Percentiles rank a stretch among this genome's conserved stretches.
Evolutionary conservation across 2,329 filamentous ascomycete genomes (phyloP).

Genomic region (Fusarium sp.): DNA sequence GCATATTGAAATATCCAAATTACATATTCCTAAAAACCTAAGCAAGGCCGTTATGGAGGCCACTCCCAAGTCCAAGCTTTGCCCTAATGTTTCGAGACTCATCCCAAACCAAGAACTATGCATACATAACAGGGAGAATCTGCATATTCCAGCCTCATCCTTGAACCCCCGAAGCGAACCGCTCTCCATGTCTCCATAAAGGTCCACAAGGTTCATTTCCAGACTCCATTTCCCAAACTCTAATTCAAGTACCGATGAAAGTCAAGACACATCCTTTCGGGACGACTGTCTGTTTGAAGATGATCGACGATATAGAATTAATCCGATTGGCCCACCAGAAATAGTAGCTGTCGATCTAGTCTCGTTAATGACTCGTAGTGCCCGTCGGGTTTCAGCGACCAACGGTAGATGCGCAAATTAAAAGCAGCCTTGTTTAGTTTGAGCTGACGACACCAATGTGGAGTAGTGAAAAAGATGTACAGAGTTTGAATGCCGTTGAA

Average conservation of each 20-base stretch:
- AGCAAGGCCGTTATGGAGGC: not conserved
- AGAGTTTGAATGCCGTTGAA: not conserved
- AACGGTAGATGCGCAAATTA: not conserved
- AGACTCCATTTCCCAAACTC: not conserved
- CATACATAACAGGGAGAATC: not conserved
- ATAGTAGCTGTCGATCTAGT: not conserved
- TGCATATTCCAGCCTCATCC: not conserved
- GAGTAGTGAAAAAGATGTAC: not conserved
- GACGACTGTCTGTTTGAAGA: not conserved
- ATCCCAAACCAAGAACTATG: not conserved
- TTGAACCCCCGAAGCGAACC: not conserved
- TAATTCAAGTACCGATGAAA: not conserved
- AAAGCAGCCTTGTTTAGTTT: not conserved
- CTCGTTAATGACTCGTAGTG: constrained; percentile 1
- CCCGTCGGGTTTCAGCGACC: not conserved
- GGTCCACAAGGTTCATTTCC: not conserved
- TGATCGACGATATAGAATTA: not conserved
- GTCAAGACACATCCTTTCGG: not conserved
- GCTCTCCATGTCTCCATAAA: not conserved
- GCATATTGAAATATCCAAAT: not conserved
- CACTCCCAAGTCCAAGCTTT: not conserved
- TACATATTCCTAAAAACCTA: not conserved
- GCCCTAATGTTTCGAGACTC: not conserved
- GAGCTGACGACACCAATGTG: not conserved
- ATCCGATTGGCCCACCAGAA: not conserved